Base-by-base conservation (phyloP, 2,329 filamentous ascomycete species). In the Aspergillus quadrilineatus region DNA sequence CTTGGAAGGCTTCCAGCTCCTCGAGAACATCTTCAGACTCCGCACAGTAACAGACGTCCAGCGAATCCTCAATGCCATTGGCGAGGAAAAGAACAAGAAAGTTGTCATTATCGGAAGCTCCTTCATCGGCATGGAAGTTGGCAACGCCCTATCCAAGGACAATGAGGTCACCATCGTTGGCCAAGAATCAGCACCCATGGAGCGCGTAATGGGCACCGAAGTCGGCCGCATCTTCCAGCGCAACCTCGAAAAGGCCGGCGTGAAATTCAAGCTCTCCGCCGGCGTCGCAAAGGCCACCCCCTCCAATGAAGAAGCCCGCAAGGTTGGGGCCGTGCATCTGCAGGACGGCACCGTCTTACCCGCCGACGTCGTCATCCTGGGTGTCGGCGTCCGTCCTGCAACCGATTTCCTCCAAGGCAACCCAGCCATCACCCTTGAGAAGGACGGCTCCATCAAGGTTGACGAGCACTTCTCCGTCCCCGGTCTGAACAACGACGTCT, bases 81-180 rank as follows among this genome's bases (percentile, higher is more conserved):
- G 91, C 6, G 78, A 83, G 30, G 84, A 89, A 28, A 85, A 90
- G 43, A 88, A 89, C 69, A 97, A 96, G 82, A 97, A 96, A 74
- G 86, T 99, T 63, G 91, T 96, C 46, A 82, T 99, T 12, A 81
- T 99, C 53, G 94, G 94, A 41, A 93, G 89, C 57, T 96, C 91
- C 0, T 99, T 99, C 75, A 99, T 99, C 69, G 94, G 94, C 41
- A 95, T 99, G 89, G 94, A 99, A 75, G 85, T 95, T n/a, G 93
- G 89, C 59, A 94, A 92, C 61, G 88, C 79, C 52, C 77, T 95
- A 0, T 87, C 89, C 44, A 89, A 88, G 65, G 88, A 89, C 66
- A 96, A 99, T 72, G 78, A 87, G 7, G 92, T 99, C 14, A 89
- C 89, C 6, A 85, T 97, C 41, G 80, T 99, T 22, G 94, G 94